Conservation (phyloP, 2,329 filamentous ascomycete species). For the Alternaria triticina region DNA sequence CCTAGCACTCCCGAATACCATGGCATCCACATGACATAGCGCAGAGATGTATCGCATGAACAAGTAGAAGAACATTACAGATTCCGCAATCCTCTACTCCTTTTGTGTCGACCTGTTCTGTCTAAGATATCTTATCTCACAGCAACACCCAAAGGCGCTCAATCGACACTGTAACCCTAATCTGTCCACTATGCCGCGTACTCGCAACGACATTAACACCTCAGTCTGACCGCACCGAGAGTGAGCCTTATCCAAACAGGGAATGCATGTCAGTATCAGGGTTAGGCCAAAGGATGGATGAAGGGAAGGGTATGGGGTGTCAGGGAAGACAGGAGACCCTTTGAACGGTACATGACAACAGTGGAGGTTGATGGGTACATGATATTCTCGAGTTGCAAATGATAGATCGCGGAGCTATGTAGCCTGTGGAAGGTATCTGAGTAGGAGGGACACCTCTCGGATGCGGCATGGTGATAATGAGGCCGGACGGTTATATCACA, state of each 20-base stretch:
- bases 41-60: fast-evolving
- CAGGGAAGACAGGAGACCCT: background rate
- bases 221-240: background rate
- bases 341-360: background rate
- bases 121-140: background rate
- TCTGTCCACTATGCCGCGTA: background rate
- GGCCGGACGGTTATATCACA: background rate
- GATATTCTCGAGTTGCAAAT: background rate
- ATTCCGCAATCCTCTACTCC: fast-evolving
- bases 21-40: background rate
- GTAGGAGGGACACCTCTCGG: background rate
- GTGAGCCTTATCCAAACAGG: background rate
- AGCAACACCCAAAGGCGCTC: background rate
- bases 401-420: background rate
- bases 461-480: background rate
- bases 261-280: background rate
- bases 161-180: background rate
- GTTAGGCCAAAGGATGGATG: background rate
- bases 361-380: background rate
- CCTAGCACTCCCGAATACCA: background rate
- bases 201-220: background rate
- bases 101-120: background rate
- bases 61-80: fast-evolving
- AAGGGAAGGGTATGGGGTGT: background rate
- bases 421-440: background rate